Conservation (phyloP, 192 early-diverging fungal genomes). For the Podila verticillata region DNA sequence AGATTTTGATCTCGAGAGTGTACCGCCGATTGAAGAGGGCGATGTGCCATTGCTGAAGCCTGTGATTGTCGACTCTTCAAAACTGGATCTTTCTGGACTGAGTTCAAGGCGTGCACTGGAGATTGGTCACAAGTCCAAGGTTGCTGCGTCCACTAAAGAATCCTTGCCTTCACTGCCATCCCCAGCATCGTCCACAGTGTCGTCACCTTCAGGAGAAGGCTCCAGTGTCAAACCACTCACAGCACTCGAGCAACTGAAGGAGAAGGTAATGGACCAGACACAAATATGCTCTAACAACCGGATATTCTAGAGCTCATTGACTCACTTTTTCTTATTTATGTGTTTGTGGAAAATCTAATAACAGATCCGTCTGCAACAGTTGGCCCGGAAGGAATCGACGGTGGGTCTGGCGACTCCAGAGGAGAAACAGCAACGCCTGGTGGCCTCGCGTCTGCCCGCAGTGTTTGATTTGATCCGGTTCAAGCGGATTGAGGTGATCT, state of each 20-base stretch:
- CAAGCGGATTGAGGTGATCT: constrained; percentile 37
- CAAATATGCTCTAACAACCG: no score
- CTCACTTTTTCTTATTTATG: neutral
- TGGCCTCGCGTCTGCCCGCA: constrained; percentile 15
- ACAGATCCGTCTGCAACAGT: constrained; percentile 33
- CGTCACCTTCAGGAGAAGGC: neutral
- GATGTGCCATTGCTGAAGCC: constrained; percentile 26
- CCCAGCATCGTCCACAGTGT: constrained; percentile 1
- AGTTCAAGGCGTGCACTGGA: constrained; percentile 5
- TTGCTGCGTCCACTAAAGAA: neutral
- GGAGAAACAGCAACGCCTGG: constrained; percentile 23
- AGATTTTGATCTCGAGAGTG: constrained; percentile 43
- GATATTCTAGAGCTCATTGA: no score
- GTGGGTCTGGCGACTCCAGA: constrained; percentile 10
- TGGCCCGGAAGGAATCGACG: constrained; percentile 14
- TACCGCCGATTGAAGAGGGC: constrained; percentile 20
- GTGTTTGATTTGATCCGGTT: constrained; percentile 47
- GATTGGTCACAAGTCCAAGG: neutral
- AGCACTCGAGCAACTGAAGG: constrained; percentile 32
- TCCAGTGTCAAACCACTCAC: constrained; percentile 10
- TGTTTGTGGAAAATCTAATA: neutral
- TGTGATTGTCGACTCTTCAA: constrained; percentile 12
- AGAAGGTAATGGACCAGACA: constrained; percentile 6
- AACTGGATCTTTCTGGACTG: constrained; percentile 10
- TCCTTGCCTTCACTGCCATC: neutral